Conservation (phyloP, 768 basidiomycete genomes). For the Mycena latifolia region DNA sequence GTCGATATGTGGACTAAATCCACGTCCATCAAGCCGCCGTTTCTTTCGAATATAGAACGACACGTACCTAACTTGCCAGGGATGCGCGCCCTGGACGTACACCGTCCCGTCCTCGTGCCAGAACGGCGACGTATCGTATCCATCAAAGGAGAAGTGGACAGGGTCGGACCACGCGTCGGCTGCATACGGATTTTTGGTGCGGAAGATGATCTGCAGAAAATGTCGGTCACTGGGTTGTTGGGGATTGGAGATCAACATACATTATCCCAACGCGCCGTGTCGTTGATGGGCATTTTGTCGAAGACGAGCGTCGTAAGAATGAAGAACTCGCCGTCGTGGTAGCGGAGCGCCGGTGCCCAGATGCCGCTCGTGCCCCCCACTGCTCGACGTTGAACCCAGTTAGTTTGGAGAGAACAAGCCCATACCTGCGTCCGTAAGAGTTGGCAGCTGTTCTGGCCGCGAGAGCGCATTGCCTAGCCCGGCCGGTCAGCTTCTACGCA, state of each 20-base stretch:
- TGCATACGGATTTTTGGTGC: conserved; percentile 37
- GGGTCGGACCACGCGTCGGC: conserved; percentile 46
- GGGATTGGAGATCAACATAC: conserved; percentile 3
- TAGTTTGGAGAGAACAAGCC: not conserved
- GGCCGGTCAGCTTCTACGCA: not conserved
- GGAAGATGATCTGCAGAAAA: conserved; percentile 37
- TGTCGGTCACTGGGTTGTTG: no score
- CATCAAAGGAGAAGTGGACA: conserved; percentile 46
- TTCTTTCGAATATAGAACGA: not conserved
- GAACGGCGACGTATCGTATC: conserved; percentile 49
- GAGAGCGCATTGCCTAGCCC: conserved; percentile 30
- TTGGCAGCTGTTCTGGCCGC: conserved; percentile 30
- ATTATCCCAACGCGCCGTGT: conserved; percentile 42
- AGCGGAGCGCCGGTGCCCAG: conserved; percentile 43
- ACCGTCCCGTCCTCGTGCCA: conserved; percentile 47
- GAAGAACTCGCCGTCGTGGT: conserved; percentile 40
- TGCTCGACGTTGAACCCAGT: not conserved
- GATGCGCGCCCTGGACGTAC: conserved; percentile 45
- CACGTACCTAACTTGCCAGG: conserved; percentile 38
- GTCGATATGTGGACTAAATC: conserved; percentile 40
- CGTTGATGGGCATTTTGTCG: conserved; percentile 37
- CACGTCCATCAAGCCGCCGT: not conserved
- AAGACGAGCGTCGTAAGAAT: conserved; percentile 42
- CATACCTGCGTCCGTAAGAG: conserved; percentile 30
- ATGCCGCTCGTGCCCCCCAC: conserved; percentile 40